These are phyloP conservation scores for Sphaerobolus stellatus DNA, from an alignment of 1,284 basidiomycete genomes.

Conservation along the genomic window DNA sequence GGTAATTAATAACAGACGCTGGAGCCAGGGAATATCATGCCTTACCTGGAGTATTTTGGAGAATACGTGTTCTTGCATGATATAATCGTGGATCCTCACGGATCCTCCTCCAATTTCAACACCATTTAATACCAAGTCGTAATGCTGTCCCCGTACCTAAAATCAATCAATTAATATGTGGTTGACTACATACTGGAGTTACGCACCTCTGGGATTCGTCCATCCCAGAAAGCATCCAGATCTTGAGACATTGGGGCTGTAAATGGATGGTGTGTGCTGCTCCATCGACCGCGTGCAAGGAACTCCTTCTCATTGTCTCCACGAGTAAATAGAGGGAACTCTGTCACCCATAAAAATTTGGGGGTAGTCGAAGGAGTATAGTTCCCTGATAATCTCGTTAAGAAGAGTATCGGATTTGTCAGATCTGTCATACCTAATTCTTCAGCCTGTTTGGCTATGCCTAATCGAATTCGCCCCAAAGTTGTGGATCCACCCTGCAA, in stretches of 20 bases:
- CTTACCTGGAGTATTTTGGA: conserved; percentile 73
- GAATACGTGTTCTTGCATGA: conserved; percentile 85
- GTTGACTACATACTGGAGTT: conserved; percentile 5
- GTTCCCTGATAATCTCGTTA: conserved; percentile 42
- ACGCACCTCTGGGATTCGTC: conserved; percentile 64
- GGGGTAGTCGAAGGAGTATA: conserved; percentile 56
- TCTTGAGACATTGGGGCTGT: conserved; percentile 94
- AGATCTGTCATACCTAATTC: conserved; percentile 48
- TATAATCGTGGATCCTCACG: conserved; percentile 87
- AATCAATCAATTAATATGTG: conserved; percentile 10
- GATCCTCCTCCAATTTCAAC: conserved; percentile 93
- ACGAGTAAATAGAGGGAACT: conserved; percentile 91
- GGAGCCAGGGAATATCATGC: conserved; percentile 12
- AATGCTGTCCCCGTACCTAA: conserved; percentile 91
- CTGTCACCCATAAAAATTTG: conserved; percentile 93
- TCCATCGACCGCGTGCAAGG: conserved; percentile 83
- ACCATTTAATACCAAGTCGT: conserved; percentile 95
- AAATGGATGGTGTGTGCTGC: conserved; percentile 92
- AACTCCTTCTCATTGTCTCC: conserved; percentile 87
- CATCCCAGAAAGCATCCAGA: conserved; percentile 68
- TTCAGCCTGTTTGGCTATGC: conserved; percentile 64
- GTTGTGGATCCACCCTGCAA: conserved; percentile 79
- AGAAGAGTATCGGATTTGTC: neutral
- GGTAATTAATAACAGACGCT: conserved; percentile 9
- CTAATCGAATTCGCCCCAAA: conserved; percentile 73